These are phyloP conservation scores for Debaryomycetaceae sp. DNA, from an alignment of 1,139 yeast species.

Conservation along the genomic window DNA sequence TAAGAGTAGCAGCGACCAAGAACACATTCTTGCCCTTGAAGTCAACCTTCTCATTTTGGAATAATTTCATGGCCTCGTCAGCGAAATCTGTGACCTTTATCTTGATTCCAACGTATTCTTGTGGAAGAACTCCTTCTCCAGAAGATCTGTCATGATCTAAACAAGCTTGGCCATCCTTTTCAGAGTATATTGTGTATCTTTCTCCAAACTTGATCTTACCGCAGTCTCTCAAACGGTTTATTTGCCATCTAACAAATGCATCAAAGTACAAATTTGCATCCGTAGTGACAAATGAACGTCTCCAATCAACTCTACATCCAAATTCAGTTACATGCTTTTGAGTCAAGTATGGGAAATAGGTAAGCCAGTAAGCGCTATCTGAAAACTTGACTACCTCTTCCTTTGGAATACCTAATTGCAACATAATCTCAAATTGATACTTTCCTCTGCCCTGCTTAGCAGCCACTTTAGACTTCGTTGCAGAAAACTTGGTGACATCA, in stretches of 20 bases:
- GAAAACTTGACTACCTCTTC: slow-evolving; percentile 86
- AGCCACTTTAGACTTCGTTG: slow-evolving; percentile 87
- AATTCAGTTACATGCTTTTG: slow-evolving; percentile 74
- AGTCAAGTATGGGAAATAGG: slow-evolving; percentile 87
- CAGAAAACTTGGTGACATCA: slow-evolving; percentile 85
- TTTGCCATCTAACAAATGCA: slow-evolving; percentile 95
- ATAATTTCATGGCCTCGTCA: slow-evolving; percentile 47
- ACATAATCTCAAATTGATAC: slow-evolving; percentile 94
- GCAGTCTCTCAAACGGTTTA: slow-evolving; percentile 77
- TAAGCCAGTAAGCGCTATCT: slow-evolving; percentile 84
- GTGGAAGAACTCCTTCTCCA: slow-evolving; percentile 97
- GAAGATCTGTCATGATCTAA: slow-evolving; percentile 98
- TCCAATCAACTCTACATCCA: slow-evolving; percentile 98
- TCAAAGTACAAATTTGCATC: slow-evolving; percentile 94
- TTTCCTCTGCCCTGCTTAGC: slow-evolving; percentile 94
- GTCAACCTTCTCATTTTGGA: slow-evolving; percentile 48
- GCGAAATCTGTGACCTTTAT: slow-evolving; percentile 66
- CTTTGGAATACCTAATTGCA: slow-evolving; percentile 81
- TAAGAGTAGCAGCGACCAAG: slow-evolving; percentile 93
- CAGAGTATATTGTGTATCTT: slow-evolving; percentile 95
- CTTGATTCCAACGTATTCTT: slow-evolving; percentile 93
- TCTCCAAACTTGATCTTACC: slow-evolving; percentile 97
- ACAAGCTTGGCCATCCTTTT: slow-evolving; percentile 98
- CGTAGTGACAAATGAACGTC: slow-evolving; percentile 94
- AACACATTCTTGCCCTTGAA: slow-evolving; percentile 58